These are phyloP conservation scores for Kappamyces sp. DNA, from an alignment of 192 early-diverging fungal species.

Conservation along the genomic window DNA sequence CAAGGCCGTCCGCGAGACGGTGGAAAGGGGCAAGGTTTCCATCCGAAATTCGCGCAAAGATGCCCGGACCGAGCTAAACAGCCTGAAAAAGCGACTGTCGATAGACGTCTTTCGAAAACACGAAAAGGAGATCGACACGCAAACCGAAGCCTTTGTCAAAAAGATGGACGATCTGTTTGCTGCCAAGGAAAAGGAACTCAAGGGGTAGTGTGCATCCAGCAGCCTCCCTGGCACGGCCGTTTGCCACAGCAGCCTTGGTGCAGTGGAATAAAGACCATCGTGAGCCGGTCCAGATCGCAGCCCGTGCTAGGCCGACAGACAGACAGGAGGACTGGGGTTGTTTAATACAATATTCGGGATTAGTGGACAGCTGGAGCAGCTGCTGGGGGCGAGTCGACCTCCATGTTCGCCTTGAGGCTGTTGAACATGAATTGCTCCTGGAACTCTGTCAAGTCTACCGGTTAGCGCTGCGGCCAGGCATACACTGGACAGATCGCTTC, in stretches of 20 bases:
- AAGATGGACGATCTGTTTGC: not conserved
- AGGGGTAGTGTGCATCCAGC: too few relatives aligned
- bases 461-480: not conserved
- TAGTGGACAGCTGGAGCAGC: too few relatives aligned
- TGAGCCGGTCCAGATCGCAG: too few relatives aligned
- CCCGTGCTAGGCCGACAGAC: too few relatives aligned
- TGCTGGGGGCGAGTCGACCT: constrained; percentile 5
- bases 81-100: not conserved
- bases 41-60: constrained; percentile 1
- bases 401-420: constrained; percentile 9
- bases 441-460: constrained; percentile 76
- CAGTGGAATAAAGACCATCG: too few relatives aligned
- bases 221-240: too few relatives aligned
- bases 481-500: constrained; percentile 88
- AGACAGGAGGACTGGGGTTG: too few relatives aligned
- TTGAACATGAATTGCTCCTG: constrained; percentile 95
- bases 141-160: constrained; percentile 7
- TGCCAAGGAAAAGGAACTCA: constrained; percentile 4
- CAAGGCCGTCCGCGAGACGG: not conserved
- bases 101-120: not conserved
- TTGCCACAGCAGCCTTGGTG: too few relatives aligned
- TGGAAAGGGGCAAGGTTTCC: not conserved
- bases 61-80: constrained; percentile 7
- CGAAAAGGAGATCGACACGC: constrained; percentile 1
- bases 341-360: too few relatives aligned